Evolutionary conservation across 768 basidiomycete species (phyloP).

Genomic region (Termitomyces sp.): DNA sequence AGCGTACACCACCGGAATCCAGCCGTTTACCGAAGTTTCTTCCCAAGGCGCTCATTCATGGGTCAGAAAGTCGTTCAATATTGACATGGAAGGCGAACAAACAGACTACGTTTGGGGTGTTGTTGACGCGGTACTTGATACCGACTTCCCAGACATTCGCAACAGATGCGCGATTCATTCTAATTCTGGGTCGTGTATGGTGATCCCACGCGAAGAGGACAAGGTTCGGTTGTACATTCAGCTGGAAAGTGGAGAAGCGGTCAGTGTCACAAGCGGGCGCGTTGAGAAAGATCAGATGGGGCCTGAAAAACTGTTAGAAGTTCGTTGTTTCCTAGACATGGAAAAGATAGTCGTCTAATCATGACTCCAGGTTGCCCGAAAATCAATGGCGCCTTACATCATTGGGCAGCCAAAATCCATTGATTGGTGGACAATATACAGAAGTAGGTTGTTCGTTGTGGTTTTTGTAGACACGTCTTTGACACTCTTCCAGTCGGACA

Average conservation of each 20-base stretch:
- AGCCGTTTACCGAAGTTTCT: background rate
- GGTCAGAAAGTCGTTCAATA: conserved; percentile 63
- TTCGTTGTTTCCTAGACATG: conserved; percentile 17
- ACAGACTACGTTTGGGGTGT: conserved; percentile 82
- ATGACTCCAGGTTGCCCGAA: conserved; percentile 41
- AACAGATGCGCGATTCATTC: conserved; percentile 65
- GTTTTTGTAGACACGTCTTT: background rate
- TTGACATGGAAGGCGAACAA: conserved; percentile 76
- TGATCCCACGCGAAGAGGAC: conserved; percentile 69
- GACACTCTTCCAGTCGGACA: conserved; percentile 51
- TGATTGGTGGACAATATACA: conserved; percentile 73
- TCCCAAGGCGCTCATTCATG: conserved; percentile 73
- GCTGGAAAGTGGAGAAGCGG: conserved; percentile 40
- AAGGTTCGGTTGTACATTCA: conserved; percentile 70
- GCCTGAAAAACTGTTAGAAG: conserved; percentile 48
- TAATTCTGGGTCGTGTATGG: conserved; percentile 59
- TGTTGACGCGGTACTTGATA: conserved; percentile 63
- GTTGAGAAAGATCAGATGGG: conserved; percentile 47
- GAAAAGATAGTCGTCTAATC: background rate
- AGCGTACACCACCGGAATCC: conserved; percentile 5
- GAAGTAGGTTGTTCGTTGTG: conserved; percentile 35
- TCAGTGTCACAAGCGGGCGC: conserved; percentile 41
- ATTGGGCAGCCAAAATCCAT: conserved; percentile 42
- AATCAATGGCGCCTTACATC: conserved; percentile 50
- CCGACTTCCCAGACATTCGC: conserved; percentile 74